Conservation (phyloP, 352 stramenopile species). For the Thraustochytrium sp. region DNA sequence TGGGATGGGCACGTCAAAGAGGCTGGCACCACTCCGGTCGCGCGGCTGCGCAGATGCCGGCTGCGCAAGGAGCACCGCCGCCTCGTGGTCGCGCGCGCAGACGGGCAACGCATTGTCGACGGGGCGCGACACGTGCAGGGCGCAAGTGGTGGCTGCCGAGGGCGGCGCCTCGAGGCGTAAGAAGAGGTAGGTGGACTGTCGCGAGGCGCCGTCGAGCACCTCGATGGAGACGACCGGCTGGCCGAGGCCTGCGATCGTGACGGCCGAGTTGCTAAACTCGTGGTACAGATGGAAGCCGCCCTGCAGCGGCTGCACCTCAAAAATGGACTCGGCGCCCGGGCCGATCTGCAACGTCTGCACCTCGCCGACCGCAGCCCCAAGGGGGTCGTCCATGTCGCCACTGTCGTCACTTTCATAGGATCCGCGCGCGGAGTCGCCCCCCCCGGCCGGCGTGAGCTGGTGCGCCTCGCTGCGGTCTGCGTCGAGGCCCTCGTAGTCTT, state of each 20-base stretch:
- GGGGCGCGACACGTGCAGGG: no score
- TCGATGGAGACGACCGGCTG: background rate
- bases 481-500: background rate
- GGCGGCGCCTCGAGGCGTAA: no score
- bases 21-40: no score
- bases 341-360: background rate
- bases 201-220: background rate
- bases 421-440: no score
- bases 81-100: no score
- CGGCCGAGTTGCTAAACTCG: constrained; percentile 1
- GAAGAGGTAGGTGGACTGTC: background rate
- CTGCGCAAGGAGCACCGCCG: no score
- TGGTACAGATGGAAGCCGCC: constrained; percentile 8
- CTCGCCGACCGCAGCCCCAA: background rate
- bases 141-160: no score
- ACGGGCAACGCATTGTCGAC: no score
- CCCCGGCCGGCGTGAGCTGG: background rate
- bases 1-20: background rate
- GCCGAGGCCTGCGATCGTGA: background rate
- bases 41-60: no score
- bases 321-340: background rate
- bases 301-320: background rate
- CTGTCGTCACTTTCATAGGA: background rate
- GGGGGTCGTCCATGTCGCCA: background rate
- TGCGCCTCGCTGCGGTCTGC: background rate